Evolutionary conservation across 2,329 filamentous ascomycete species (phyloP).

Genomic region (Byssothecium circinans): DNA sequence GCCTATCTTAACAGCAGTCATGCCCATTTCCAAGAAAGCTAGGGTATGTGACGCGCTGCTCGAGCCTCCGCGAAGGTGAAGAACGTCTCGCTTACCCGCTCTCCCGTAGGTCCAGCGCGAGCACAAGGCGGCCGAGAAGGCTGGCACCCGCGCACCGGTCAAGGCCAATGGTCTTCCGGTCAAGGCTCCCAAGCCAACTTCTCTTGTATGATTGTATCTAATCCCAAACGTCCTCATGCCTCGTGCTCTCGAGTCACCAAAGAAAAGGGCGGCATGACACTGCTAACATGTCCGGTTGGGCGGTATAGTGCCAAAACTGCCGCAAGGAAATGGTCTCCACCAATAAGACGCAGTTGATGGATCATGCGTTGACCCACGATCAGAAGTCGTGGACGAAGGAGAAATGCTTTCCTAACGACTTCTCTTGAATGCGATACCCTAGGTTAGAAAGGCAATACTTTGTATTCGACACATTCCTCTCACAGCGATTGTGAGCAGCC

Average conservation of each 20-base stretch:
- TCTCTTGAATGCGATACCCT: too few relatives aligned
- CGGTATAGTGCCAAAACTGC: slow-evolving; percentile 57
- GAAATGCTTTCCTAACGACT: slow-evolving; percentile 61
- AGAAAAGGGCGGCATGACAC: too few relatives aligned
- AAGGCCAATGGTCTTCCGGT: slow-evolving; percentile 60
- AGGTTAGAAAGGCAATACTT: too few relatives aligned
- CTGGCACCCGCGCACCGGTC: slow-evolving; percentile 56
- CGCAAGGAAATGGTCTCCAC: slow-evolving; percentile 56
- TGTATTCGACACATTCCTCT: too few relatives aligned
- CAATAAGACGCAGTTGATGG: slow-evolving; percentile 55
- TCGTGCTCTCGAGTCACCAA: too few relatives aligned
- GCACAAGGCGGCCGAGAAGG: slow-evolving; percentile 57
- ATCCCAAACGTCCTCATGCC: too few relatives aligned
- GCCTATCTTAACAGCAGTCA: too few relatives aligned
- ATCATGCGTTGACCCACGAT: slow-evolving; percentile 57
- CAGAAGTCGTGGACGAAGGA: slow-evolving; percentile 57
- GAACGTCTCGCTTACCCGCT: slow-evolving; percentile 3
- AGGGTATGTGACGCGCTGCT: slow-evolving; percentile 39
- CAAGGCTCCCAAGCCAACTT: slow-evolving; percentile 56
- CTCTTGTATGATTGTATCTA: slow-evolving; percentile 47
- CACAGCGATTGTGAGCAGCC: too few relatives aligned
- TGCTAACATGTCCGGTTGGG: too few relatives aligned
- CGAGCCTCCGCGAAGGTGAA: too few relatives aligned
- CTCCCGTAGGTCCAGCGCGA: slow-evolving; percentile 54
- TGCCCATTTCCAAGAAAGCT: slow-evolving; percentile 56